A percentile compares a stretch with the other conserved stretches of the same genome.
Evolutionary conservation across 306 rosid species (phyloP).

Genomic region (Rubus parviflorus): DNA sequence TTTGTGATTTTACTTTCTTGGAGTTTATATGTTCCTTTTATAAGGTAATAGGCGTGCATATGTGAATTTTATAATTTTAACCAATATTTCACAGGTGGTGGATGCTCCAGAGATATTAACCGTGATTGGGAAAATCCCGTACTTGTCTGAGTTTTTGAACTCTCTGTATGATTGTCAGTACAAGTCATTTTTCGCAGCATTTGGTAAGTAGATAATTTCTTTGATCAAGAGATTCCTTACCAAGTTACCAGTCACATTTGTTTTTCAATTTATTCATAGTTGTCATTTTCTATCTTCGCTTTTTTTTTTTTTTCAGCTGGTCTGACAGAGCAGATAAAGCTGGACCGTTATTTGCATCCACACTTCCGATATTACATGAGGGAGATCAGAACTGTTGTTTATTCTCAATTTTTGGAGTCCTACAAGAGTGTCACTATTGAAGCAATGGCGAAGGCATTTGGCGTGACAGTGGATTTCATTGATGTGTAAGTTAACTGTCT

Average conservation of each 20-base stretch:
- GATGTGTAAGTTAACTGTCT: constrained; percentile 69
- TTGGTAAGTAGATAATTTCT: constrained; percentile 58
- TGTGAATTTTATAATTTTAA: background rate
- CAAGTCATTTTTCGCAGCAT: constrained; percentile 87
- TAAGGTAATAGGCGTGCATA: background rate
- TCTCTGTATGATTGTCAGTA: constrained; percentile 79
- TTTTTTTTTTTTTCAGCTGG: constrained; percentile 61
- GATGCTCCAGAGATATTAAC: constrained; percentile 97
- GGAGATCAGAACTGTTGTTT: constrained; percentile 84
- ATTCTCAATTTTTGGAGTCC: constrained; percentile 94
- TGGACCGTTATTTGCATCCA: constrained; percentile 89
- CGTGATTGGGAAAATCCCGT: constrained; percentile 85
- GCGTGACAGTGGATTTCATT: constrained; percentile 89
- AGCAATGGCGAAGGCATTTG: constrained; percentile 98
- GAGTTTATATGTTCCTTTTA: constrained; percentile 7
- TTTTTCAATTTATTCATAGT: background rate
- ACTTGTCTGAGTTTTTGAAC: constrained; percentile 80
- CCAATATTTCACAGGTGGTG: constrained; percentile 58
- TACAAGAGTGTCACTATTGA: constrained; percentile 95
- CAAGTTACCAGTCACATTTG: background rate
- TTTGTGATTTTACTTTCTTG: constrained; percentile 8
- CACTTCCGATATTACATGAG: constrained; percentile 98
- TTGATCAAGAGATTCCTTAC: background rate
- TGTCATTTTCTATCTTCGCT: constrained; percentile 3
- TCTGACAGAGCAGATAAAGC: constrained; percentile 76